These are phyloP conservation scores for Apiotrichum veenhuisii DNA, from an alignment of 1,284 basidiomycete genomes.

Conservation along the genomic window DNA sequence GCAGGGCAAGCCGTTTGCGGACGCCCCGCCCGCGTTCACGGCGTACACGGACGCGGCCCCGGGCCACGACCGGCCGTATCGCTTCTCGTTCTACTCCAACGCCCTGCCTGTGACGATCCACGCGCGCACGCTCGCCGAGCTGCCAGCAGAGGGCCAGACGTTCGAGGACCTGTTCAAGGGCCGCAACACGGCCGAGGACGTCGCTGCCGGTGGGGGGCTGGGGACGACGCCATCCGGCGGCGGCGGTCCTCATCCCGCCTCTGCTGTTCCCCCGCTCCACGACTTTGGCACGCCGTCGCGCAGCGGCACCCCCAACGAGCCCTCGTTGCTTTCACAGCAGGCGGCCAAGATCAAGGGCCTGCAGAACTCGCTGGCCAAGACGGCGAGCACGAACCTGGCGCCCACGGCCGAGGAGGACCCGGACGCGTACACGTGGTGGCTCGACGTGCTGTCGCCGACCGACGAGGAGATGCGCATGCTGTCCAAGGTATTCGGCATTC, in stretches of 20 bases:
- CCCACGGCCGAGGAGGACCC: conserved; percentile 35
- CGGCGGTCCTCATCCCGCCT: too few relatives aligned
- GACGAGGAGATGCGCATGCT: conserved; percentile 98
- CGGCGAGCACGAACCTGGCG: not conserved
- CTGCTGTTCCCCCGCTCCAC: too few relatives aligned
- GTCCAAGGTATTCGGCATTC: conserved; percentile 92
- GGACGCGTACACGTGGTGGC: conserved; percentile 91
- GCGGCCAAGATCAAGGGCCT: conserved; percentile 2
- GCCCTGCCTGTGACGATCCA: conserved; percentile 89
- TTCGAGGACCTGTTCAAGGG: conserved; percentile 83
- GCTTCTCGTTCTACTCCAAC: conserved; percentile 99
- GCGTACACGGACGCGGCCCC: conserved; percentile 44
- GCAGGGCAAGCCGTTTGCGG: conserved; percentile 15
- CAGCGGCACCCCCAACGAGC: conserved; percentile 17
- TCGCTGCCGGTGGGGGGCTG: too few relatives aligned
- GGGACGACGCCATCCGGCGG: too few relatives aligned
- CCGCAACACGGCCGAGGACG: conserved; percentile 10
- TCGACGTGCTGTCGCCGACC: conserved; percentile 89
- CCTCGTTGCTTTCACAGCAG: conserved; percentile 9
- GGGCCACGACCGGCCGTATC: conserved; percentile 84
- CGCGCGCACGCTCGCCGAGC: conserved; percentile 83
- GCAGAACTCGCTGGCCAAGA: conserved; percentile 5
- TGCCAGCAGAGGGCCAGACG: conserved; percentile 88
- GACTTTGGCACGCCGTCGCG: conserved; percentile 3
- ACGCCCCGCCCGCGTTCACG: conserved; percentile 23